phyloP scores from a whole-genome alignment of 352 stramenopile genomes.

The Phytophthora pseudosyringae region DNA sequence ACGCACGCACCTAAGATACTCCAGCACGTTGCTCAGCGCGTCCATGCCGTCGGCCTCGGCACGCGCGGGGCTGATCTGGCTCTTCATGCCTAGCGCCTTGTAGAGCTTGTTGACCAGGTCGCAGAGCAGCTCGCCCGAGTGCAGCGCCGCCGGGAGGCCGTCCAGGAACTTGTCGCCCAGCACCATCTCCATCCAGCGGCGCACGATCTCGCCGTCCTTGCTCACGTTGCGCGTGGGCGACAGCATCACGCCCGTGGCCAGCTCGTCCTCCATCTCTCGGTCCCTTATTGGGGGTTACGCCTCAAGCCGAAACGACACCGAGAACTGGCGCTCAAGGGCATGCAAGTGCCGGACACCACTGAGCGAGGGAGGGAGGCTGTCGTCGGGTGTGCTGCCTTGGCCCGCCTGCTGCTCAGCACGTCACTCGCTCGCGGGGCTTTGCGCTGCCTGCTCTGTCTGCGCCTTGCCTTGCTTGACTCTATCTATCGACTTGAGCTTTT shows the following conservation, averaged over 20 bases:
- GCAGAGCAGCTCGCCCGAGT: slow-evolving; percentile 70
- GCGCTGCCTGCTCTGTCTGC: slow-evolving; percentile 27
- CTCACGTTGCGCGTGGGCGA: slow-evolving; percentile 44
- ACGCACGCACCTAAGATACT: slow-evolving; percentile 67
- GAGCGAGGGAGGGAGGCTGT: slow-evolving; percentile 3
- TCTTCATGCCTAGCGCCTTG: slow-evolving; percentile 79
- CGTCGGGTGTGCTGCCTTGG: neutral
- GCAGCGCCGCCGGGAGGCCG: slow-evolving; percentile 59
- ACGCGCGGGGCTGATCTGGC: slow-evolving; percentile 45
- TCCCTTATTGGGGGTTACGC: neutral
- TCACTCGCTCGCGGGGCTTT: slow-evolving; percentile 18
- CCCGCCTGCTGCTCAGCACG: slow-evolving; percentile 26
- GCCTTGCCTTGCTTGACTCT: neutral
- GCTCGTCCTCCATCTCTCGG: slow-evolving; percentile 33
- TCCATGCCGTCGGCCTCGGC: slow-evolving; percentile 13
- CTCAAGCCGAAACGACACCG: slow-evolving; percentile 21
- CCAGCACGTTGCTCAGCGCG: slow-evolving; percentile 54
- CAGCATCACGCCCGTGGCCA: slow-evolving; percentile 40
- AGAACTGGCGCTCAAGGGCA: slow-evolving; percentile 32
- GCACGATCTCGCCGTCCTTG: slow-evolving; percentile 74
- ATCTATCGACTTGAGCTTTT: too few species aligned
- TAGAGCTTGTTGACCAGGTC: slow-evolving; percentile 77
- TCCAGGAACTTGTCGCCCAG: slow-evolving; percentile 74
- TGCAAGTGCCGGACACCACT: slow-evolving; percentile 9
- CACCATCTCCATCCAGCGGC: slow-evolving; percentile 90